phyloP scores from a whole-genome alignment of 768 basidiomycete species.

The Mycena alexandri region DNA sequence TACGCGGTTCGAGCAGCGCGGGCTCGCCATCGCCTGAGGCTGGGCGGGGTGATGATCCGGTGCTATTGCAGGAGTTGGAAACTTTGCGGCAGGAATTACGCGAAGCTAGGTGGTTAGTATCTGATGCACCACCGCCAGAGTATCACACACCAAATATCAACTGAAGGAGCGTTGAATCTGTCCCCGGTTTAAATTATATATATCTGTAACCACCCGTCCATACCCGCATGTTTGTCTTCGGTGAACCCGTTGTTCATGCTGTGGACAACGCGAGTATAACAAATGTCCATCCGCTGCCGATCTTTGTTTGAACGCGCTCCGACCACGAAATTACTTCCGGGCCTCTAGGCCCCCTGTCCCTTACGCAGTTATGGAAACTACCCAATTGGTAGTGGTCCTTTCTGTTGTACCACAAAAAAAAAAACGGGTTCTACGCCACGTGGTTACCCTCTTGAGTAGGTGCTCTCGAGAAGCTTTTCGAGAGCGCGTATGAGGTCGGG shows the following conservation, averaged over 20 bases:
- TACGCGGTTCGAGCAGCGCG: constrained; percentile 6
- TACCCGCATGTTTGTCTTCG: neutral
- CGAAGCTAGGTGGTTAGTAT: constrained; percentile 21
- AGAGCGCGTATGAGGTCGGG: too few relatives aligned
- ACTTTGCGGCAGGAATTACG: constrained; percentile 18
- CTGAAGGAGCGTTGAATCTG: constrained; percentile 18
- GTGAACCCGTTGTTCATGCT: neutral
- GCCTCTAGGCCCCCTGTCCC: too few relatives aligned
- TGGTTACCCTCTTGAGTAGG: too few relatives aligned
- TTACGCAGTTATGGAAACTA: too few relatives aligned
- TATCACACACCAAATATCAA: constrained; percentile 9
- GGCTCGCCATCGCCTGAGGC: constrained; percentile 13
- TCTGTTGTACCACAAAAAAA: too few relatives aligned
- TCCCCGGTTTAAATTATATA: constrained; percentile 18
- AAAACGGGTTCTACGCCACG: too few relatives aligned
- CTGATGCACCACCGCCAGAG: constrained; percentile 17
- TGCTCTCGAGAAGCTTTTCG: too few relatives aligned
- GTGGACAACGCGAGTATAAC: too few relatives aligned
- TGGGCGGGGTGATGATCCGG: constrained; percentile 13
- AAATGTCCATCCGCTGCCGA: too few relatives aligned
- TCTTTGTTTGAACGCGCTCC: too few relatives aligned
- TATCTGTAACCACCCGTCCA: constrained; percentile 3
- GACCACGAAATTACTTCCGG: too few relatives aligned
- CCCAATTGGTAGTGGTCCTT: too few relatives aligned
- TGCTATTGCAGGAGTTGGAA: constrained; percentile 19